phyloP scores from a whole-genome alignment of 1,284 basidiomycete species.

The Ustilago xerochloae region DNA sequence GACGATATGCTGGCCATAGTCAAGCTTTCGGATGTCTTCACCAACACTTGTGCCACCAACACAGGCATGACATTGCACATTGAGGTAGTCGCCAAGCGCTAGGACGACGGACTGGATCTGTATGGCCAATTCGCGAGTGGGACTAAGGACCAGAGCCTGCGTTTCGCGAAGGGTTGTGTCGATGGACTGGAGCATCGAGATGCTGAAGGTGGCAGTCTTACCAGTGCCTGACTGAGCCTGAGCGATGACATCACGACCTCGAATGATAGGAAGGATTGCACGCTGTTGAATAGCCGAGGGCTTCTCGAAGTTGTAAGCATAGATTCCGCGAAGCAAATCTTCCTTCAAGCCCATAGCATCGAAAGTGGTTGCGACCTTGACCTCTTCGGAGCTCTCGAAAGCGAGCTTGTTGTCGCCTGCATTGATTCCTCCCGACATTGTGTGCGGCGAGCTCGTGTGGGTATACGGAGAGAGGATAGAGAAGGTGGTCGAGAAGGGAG shows the following conservation, averaged over 20 bases:
- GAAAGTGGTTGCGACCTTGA: slow-evolving; percentile 74
- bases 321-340: slow-evolving; percentile 94
- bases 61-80: slow-evolving; percentile 98
- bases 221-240: slow-evolving; percentile 99
- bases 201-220: slow-evolving; percentile 91
- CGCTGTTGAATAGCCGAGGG: slow-evolving; percentile 61
- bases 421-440: slow-evolving; percentile 55
- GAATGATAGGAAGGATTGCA: slow-evolving; percentile 69
- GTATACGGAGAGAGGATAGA: background rate
- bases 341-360: slow-evolving; percentile 95
- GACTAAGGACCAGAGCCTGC: slow-evolving; percentile 91
- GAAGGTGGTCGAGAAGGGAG: slow-evolving; percentile 4
- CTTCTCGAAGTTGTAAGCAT: slow-evolving; percentile 81
- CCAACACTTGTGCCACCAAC: slow-evolving; percentile 97
- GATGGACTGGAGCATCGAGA: slow-evolving; percentile 79
- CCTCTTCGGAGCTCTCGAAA: slow-evolving; percentile 96
- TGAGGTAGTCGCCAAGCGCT: slow-evolving; percentile 98
- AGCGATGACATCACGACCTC: slow-evolving; percentile 89
- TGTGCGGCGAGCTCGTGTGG: background rate
- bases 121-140: slow-evolving; percentile 74
- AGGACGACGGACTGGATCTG: slow-evolving; percentile 99
- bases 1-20: slow-evolving; percentile 97
- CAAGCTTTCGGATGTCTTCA: slow-evolving; percentile 97
- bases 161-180: slow-evolving; percentile 94
- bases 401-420: slow-evolving; percentile 76